Percentiles rank a stretch among this genome's conserved stretches.
Evolutionary conservation across 2,329 filamentous ascomycete genomes (phyloP).

Genomic region (Cadophora sp.): DNA sequence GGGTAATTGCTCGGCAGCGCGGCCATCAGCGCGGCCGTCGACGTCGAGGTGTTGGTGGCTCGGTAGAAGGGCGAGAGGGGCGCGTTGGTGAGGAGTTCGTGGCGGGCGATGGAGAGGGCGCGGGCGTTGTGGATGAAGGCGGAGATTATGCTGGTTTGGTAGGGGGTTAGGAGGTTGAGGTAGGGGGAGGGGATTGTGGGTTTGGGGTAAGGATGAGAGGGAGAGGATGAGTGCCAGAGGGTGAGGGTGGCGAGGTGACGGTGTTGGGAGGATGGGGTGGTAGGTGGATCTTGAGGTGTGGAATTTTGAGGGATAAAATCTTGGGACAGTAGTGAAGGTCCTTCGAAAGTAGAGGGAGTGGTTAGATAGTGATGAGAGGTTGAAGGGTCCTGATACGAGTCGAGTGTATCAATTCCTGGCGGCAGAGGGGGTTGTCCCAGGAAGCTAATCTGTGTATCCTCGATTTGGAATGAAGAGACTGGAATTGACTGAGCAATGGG

Average conservation of each 20-base stretch:
- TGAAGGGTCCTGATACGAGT: background rate
- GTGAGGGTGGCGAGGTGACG: background rate
- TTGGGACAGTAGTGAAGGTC: no score
- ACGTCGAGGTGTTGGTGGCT: constrained; percentile 15
- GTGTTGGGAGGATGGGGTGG: background rate
- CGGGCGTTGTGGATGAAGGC: constrained; percentile 41
- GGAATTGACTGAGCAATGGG: background rate
- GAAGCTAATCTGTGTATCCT: background rate
- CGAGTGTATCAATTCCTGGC: background rate
- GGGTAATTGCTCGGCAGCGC: constrained; percentile 31
- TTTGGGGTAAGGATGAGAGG: no score
- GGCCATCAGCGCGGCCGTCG: background rate
- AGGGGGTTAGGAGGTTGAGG: constrained; percentile 31
- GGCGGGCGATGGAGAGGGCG: constrained; percentile 39
- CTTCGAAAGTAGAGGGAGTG: background rate
- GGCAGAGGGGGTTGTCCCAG: background rate
- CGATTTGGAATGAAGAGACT: background rate
- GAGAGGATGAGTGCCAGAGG: background rate
- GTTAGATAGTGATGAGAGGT: background rate
- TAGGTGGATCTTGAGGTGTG: background rate
- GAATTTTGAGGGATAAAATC: no score
- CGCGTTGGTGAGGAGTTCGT: constrained; percentile 14
- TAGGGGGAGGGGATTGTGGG: constrained; percentile 20
- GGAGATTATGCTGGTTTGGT: constrained; percentile 34
- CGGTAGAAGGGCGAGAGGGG: constrained; percentile 47